Percentiles rank a stretch among this genome's conserved stretches.
Conservation (phyloP, 2,329 filamentous ascomycete genomes). For the Diaporthe citri region DNA sequence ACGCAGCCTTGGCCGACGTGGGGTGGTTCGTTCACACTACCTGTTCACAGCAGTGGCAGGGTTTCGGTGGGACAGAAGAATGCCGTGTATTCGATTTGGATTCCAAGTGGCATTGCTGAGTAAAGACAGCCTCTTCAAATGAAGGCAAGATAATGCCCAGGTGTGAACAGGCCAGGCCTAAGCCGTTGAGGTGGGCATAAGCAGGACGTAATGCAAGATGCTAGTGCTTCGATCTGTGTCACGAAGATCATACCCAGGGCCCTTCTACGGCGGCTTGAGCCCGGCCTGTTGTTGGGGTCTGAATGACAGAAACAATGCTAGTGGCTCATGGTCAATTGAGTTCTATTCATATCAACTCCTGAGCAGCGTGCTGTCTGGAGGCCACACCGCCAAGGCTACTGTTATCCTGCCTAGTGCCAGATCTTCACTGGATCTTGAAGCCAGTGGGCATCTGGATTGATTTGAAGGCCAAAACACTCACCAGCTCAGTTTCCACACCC, state of each 20-base stretch:
- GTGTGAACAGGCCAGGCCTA: neutral
- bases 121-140: neutral
- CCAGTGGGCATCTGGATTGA: neutral
- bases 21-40: neutral
- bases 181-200: neutral
- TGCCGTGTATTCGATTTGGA: neutral
- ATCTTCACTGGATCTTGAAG: too few relatives aligned
- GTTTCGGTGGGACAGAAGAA: neutral
- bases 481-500: neutral
- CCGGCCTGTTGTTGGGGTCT: neutral
- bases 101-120: neutral
- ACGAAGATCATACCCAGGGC: neutral
- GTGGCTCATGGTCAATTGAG: neutral
- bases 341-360: neutral
- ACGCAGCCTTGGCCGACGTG: neutral
- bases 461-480: neutral
- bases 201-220: neutral
- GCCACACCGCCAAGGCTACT: neutral
- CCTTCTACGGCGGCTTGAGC: neutral
- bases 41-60: too few relatives aligned
- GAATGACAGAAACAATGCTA: neutral
- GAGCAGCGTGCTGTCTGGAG: neutral
- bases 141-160: neutral
- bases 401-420: too few relatives aligned
- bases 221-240: slow-evolving; percentile 3